Percentiles rank a stretch among this genome's conserved stretches.
These are phyloP conservation scores for Inga laurina DNA, from an alignment of 306 rosid species.

Conservation along the genomic window DNA sequence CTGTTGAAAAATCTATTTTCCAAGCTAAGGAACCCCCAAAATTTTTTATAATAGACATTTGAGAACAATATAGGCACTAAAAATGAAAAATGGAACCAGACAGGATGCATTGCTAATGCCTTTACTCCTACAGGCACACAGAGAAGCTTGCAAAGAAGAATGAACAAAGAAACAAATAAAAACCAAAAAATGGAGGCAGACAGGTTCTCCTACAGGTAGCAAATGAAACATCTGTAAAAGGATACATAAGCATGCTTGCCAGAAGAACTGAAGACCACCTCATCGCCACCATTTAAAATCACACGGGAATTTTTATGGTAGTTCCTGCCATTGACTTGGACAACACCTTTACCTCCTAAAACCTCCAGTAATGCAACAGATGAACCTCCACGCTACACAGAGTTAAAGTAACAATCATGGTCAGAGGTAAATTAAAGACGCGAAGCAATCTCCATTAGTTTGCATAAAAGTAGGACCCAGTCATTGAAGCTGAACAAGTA, in stretches of 20 bases:
- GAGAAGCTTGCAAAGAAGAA: conserved; percentile 2
- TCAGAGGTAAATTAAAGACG: conserved; percentile 20
- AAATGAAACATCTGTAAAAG: conserved; percentile 48
- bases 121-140: conserved; percentile 6
- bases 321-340: conserved; percentile 74
- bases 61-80: conserved; percentile 1
- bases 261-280: conserved; percentile 68
- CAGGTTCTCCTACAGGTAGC: conserved; percentile 10
- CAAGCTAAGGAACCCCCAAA: conserved; percentile 45
- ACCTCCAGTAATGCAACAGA: conserved; percentile 76
- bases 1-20: conserved; percentile 79
- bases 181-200: not conserved
- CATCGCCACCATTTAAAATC: conserved; percentile 82
- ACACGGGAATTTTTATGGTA: conserved; percentile 52
- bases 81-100: not conserved
- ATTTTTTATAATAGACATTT: conserved; percentile 3
- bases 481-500: not conserved
- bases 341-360: conserved; percentile 69
- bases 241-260: conserved; percentile 96
- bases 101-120: conserved; percentile 19
- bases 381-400: conserved; percentile 64
- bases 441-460: conserved; percentile 7
- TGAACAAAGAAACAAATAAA: conserved; percentile 20
- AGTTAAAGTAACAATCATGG: conserved; percentile 32
- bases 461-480: conserved; percentile 15